These are phyloP conservation scores for Penicillium coffeae DNA, from an alignment of 495 filamentous ascomycete genomes.

Conservation along the genomic window DNA sequence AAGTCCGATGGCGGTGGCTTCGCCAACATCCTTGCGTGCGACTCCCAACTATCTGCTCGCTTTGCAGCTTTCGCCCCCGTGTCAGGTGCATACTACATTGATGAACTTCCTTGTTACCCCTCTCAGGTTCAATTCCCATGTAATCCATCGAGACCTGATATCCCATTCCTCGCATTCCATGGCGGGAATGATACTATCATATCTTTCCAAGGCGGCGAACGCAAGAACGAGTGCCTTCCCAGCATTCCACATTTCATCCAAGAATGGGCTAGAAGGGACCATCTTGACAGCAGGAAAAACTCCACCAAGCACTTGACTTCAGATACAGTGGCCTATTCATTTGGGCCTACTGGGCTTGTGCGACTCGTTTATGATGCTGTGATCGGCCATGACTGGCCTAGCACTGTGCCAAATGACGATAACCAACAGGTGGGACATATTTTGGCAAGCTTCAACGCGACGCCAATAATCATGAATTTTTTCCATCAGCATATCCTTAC, in stretches of 20 bases:
- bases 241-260: constrained; percentile 3
- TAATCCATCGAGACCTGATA: background rate
- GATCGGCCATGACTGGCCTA: constrained; percentile 6
- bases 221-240: constrained; percentile 1
- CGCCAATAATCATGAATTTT: constrained; percentile 2
- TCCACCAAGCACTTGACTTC: background rate
- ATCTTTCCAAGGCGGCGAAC: background rate
- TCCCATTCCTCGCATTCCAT: background rate
- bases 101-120: background rate
- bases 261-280: background rate
- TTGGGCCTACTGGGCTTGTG: background rate
- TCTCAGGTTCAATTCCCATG: background rate
- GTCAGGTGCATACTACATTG: constrained; percentile 1
- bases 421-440: background rate
- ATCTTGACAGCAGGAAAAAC: background rate
- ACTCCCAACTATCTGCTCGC: background rate
- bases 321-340: background rate
- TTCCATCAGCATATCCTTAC: background rate
- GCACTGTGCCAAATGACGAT: constrained; percentile 1
- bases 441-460: constrained; percentile 3
- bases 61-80: constrained; percentile 3
- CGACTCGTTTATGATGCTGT: constrained; percentile 1
- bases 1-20: constrained; percentile 3
- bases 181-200: constrained; percentile 3
- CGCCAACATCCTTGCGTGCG: background rate